Evolutionary conservation across 495 filamentous ascomycete genomes (phyloP).

Genomic region (Immersiella caudata): DNA sequence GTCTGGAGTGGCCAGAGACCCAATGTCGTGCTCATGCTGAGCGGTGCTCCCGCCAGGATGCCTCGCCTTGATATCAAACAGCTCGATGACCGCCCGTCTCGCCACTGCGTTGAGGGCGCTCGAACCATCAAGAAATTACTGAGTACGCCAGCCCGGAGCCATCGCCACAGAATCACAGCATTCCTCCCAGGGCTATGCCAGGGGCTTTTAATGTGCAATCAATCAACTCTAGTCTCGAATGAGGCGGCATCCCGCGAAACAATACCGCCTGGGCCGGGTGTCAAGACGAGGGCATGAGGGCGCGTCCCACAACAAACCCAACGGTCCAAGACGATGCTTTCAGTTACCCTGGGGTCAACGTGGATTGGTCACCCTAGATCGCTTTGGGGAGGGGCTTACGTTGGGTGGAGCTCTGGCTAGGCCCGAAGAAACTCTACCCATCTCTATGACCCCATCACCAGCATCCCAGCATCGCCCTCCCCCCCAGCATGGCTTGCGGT

Average conservation of each 20-base stretch:
- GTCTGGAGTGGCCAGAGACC: background rate
- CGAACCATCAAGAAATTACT: background rate
- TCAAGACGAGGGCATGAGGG: background rate
- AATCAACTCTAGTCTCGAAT: background rate
- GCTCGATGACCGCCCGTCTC: background rate
- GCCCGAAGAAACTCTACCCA: conserved; percentile 6
- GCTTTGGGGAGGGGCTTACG: background rate
- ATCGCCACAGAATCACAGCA: background rate
- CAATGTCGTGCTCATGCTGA: background rate
- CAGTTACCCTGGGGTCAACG: background rate
- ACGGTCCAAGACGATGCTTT: background rate
- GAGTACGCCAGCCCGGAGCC: background rate
- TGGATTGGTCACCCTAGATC: background rate
- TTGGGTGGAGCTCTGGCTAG: background rate
- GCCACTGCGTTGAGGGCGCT: background rate
- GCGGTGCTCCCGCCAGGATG: background rate
- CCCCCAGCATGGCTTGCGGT: conserved; percentile 18
- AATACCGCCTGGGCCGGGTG: background rate
- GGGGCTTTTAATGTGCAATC: background rate
- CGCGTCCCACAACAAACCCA: conserved; percentile 3
- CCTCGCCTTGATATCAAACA: conserved; percentile 5
- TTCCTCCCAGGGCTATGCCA: background rate
- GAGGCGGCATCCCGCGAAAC: background rate
- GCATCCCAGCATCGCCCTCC: conserved; percentile 11
- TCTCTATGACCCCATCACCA: conserved; percentile 12